These are phyloP conservation scores for Elsinoe necatrix DNA, from an alignment of 2,329 filamentous ascomycete species.

Conservation along the genomic window DNA sequence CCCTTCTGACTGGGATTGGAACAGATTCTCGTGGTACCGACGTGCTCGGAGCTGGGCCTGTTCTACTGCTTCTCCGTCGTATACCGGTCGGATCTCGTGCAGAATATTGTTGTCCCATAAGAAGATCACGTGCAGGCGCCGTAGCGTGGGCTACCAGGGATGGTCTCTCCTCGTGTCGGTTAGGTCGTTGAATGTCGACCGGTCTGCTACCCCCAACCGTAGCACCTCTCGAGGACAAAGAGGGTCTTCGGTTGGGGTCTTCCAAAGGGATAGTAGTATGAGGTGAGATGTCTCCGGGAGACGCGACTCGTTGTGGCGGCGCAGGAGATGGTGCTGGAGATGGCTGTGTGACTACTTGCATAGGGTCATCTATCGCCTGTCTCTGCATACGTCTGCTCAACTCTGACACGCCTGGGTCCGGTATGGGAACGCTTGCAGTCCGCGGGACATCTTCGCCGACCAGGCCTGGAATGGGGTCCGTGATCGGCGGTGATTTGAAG, in stretches of 20 bases:
- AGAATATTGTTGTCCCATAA: conserved; percentile 14
- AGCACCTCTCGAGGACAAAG: conserved; percentile 14
- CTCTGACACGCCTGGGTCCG: conserved; percentile 24
- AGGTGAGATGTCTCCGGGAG: conserved; percentile 2
- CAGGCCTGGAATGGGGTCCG: conserved; percentile 67
- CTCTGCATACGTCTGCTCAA: conserved; percentile 27
- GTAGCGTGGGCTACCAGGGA: conserved; percentile 16
- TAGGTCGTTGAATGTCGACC: conserved; percentile 10
- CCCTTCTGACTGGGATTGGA: conserved; percentile 27
- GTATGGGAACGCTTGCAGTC: conserved; percentile 21
- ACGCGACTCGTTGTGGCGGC: not conserved
- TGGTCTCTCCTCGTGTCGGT: conserved; percentile 12
- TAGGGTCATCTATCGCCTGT: conserved; percentile 24
- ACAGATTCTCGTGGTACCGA: conserved; percentile 16
- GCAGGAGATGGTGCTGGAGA: not conserved
- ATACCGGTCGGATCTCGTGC: conserved; percentile 3
- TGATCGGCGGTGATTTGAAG: conserved; percentile 67
- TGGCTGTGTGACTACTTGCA: conserved; percentile 12
- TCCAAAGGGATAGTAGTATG: conserved; percentile 9
- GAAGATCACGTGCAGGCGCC: conserved; percentile 16
- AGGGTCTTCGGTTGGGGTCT: conserved; percentile 6
- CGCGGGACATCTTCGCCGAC: conserved; percentile 53
- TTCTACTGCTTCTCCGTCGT: conserved; percentile 6
- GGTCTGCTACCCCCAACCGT: conserved; percentile 13
- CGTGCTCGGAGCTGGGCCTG: conserved; percentile 16